A percentile compares a stretch with the other conserved stretches of the same genome.
phyloP scores from a whole-genome alignment of 164 flowering plant species.

The Magnolia changhungtana region DNA sequence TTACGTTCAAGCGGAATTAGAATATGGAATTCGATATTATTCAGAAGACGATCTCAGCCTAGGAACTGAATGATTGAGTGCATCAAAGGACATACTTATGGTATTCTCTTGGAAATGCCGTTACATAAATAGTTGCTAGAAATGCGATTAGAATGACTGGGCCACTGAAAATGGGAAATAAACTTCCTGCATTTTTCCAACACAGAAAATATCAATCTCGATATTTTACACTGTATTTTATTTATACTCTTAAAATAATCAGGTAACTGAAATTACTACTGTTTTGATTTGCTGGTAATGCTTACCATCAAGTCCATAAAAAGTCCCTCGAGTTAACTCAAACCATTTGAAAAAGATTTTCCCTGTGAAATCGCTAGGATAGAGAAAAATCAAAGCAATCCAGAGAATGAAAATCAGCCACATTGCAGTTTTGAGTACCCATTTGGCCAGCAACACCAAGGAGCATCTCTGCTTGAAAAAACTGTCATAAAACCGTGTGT shows the following conservation, averaged over 20 bases:
- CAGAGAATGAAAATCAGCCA: slow-evolving; percentile 62
- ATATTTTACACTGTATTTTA: background rate
- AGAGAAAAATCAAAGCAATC: slow-evolving; percentile 51
- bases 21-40: background rate
- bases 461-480: slow-evolving; percentile 19
- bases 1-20: background rate
- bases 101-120: slow-evolving; percentile 40
- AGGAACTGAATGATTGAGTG: background rate
- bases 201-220: background rate
- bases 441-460: slow-evolving; percentile 26
- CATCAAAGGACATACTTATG: background rate
- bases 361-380: slow-evolving; percentile 34
- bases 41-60: background rate
- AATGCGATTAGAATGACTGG: slow-evolving; percentile 62
- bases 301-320: slow-evolving; percentile 62
- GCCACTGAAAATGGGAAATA: slow-evolving; percentile 52
- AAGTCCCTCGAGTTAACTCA: slow-evolving; percentile 21
- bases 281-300: background rate
- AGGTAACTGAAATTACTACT: background rate
- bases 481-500: slow-evolving; percentile 1
- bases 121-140: slow-evolving; percentile 39
- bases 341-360: slow-evolving; percentile 20
- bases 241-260: too few species aligned
- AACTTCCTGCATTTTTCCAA: slow-evolving; percentile 46
- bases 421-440: slow-evolving; percentile 51